These are phyloP conservation scores for Cladorrhinum sp. DNA, from an alignment of 2,329 filamentous ascomycete genomes.

Conservation along the genomic window DNA sequence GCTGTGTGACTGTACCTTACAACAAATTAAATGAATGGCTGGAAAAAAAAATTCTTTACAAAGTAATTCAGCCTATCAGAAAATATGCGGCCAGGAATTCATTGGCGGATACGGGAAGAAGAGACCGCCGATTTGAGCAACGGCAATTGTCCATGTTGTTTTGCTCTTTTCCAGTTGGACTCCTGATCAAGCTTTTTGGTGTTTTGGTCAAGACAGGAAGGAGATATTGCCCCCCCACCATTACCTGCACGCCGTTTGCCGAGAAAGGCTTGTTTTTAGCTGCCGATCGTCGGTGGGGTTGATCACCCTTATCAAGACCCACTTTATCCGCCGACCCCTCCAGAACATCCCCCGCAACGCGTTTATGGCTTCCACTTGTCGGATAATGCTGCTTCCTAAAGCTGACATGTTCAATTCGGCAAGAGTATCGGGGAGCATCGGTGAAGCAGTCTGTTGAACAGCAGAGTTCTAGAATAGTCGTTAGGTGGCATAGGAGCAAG, in stretches of 20 bases:
- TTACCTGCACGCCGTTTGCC: not conserved
- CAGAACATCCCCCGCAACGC: not conserved
- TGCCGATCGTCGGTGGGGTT: conserved; percentile 1
- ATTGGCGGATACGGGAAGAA: not conserved
- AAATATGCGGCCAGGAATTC: not conserved
- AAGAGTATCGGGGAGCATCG: not conserved
- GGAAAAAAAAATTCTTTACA: not conserved
- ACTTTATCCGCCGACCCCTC: not conserved
- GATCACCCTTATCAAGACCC: not conserved
- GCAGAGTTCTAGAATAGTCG: too few species aligned
- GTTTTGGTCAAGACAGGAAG: not conserved
- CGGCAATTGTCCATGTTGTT: not conserved
- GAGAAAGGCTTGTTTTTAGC: conserved; percentile 7
- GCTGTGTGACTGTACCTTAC: not conserved
- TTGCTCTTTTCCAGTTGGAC: not conserved
- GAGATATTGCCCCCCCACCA: not conserved
- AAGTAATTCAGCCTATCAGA: not conserved
- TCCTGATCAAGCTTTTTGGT: not conserved
- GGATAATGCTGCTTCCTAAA: not conserved
- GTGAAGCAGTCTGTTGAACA: not conserved
- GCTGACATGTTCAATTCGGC: not conserved
- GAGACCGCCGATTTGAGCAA: not conserved
- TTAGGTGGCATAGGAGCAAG: too few species aligned
- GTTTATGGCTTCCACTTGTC: not conserved
- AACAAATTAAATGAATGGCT: too few species aligned